Percentiles rank a stretch among this genome's conserved stretches.
Conservation (phyloP, 176 grass and related monocot species). For the Carex kokanica region DNA sequence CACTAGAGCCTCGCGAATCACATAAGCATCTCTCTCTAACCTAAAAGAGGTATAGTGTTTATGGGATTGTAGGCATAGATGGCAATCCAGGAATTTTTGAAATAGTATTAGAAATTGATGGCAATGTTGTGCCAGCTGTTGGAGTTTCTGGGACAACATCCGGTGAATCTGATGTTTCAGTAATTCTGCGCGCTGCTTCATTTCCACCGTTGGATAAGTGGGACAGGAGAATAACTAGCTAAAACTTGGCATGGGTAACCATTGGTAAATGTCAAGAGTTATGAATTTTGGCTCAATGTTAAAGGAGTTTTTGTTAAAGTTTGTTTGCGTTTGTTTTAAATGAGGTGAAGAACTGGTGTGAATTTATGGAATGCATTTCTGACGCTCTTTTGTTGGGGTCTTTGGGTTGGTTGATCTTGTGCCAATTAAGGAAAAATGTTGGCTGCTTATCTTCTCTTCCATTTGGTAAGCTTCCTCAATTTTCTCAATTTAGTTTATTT, state of each 20-base stretch:
- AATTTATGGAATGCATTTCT: neutral
- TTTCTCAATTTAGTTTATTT: neutral
- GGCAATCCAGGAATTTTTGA: constrained; percentile 29
- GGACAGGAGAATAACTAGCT: neutral
- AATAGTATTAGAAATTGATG: constrained; percentile 6
- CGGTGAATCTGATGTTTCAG: neutral
- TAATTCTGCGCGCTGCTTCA: neutral
- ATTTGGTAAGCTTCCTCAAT: neutral
- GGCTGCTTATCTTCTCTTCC: neutral
- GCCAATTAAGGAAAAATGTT: neutral
- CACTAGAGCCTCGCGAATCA: neutral
- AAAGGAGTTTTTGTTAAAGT: neutral
- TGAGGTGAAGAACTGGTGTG: neutral
- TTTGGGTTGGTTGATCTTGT: neutral
- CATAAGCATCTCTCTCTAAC: neutral
- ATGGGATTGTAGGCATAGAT: neutral
- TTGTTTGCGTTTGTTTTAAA: neutral
- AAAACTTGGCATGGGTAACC: neutral
- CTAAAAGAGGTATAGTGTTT: neutral
- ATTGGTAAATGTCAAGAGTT: constrained; percentile 6
- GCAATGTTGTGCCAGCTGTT: constrained; percentile 23
- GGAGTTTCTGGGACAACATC: neutral
- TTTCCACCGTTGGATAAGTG: neutral
- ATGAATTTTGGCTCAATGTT: neutral
- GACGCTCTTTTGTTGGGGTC: neutral